Evolutionary conservation across 2,329 filamentous ascomycete genomes (phyloP).

Genomic region (Aspergillus proliferans): DNA sequence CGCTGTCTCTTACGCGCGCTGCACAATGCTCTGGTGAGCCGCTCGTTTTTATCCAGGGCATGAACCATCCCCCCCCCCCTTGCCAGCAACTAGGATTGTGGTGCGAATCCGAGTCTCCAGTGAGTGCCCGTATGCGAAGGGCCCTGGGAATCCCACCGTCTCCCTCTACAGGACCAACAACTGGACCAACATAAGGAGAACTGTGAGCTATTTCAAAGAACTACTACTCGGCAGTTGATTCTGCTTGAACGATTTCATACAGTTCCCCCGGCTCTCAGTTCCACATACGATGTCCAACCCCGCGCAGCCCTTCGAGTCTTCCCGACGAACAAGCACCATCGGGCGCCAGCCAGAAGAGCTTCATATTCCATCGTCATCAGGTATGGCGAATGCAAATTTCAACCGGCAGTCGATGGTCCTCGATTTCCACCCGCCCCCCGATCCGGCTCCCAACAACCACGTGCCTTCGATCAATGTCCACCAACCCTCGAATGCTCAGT

Average conservation of each 20-base stretch:
- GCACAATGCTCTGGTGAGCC: conserved; percentile 16
- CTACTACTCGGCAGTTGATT: background rate
- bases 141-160: background rate
- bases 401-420: conserved; percentile 38
- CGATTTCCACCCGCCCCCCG: conserved; percentile 43
- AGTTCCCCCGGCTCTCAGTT: conserved; percentile 16
- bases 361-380: conserved; percentile 44
- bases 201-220: background rate
- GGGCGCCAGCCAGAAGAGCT: conserved; percentile 51
- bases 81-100: conserved; percentile 34
- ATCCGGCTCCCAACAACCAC: conserved; percentile 43
- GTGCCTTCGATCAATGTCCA: conserved; percentile 56
- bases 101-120: conserved; percentile 37
- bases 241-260: conserved; percentile 25
- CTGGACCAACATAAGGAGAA: background rate
- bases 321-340: conserved; percentile 44
- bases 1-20: conserved; percentile 3
- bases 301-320: conserved; percentile 44
- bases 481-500: conserved; percentile 49
- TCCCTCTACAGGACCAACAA: background rate
- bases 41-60: conserved; percentile 30
- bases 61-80: conserved; percentile 42
- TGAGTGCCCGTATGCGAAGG: background rate
- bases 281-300: conserved; percentile 38
- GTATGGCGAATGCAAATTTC: conserved; percentile 32